A percentile compares a stretch with the other conserved stretches of the same genome.
Evolutionary conservation across 139 green algal species (phyloP).

Genomic region (Micractinium sp.): DNA sequence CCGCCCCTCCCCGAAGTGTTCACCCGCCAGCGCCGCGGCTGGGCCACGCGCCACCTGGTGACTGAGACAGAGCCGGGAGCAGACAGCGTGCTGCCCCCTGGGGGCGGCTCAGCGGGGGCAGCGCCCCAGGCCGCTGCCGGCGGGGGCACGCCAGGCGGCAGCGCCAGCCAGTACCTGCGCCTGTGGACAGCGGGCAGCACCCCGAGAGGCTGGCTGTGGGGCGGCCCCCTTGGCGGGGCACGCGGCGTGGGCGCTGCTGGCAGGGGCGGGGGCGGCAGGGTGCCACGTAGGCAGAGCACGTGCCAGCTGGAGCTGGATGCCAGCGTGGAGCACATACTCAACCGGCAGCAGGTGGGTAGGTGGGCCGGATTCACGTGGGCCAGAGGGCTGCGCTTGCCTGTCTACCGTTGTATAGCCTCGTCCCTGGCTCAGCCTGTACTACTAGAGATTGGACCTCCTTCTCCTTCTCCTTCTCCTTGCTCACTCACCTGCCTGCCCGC

Average conservation of each 20-base stretch:
- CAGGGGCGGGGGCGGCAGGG: not conserved
- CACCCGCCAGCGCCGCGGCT: conserved; percentile 30
- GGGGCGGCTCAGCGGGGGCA: not conserved
- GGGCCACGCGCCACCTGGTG: conserved; percentile 35
- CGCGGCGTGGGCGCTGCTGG: not conserved
- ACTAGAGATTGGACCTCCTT: no score
- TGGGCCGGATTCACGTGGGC: no score
- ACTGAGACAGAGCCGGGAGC: not conserved
- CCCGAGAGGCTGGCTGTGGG: conserved; percentile 41
- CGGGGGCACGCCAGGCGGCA: conserved; percentile 1
- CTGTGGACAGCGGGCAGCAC: conserved; percentile 46
- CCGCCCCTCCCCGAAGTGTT: conserved; percentile 16
- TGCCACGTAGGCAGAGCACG: conserved; percentile 65
- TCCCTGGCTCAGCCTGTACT: no score
- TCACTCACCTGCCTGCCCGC: not conserved
- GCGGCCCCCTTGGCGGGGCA: not conserved
- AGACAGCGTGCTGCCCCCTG: conserved; percentile 13
- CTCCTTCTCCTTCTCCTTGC: no score
- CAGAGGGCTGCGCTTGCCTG: no score
- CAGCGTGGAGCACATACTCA: conserved; percentile 81
- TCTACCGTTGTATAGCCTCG: no score
- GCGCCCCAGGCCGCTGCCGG: not conserved
- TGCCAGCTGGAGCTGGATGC: conserved; percentile 89
- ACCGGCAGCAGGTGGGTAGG: conserved; percentile 67
- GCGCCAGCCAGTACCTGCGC: conserved; percentile 22